Percentiles rank a stretch among this genome's conserved stretches.
These are phyloP conservation scores for Nemania bipapillata DNA, from an alignment of 2,329 filamentous ascomycete species.

Conservation along the genomic window DNA sequence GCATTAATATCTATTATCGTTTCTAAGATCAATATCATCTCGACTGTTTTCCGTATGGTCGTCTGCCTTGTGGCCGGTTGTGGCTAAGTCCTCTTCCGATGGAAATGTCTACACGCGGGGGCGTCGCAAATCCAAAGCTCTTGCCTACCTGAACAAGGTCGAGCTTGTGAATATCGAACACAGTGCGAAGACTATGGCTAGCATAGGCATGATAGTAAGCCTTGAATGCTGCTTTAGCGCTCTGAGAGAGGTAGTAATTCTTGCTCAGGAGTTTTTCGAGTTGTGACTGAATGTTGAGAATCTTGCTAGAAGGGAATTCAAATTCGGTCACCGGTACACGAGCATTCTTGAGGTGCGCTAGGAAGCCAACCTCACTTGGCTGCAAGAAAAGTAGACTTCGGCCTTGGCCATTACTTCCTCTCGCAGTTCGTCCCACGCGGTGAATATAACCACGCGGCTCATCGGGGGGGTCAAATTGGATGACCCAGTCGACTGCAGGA, in stretches of 20 bases:
- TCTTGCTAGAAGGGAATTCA: constrained; percentile 91
- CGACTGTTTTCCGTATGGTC: constrained; percentile 2
- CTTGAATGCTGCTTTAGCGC: constrained; percentile 67
- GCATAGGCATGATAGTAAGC: constrained; percentile 96
- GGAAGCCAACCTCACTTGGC: constrained; percentile 90
- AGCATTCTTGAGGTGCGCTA: constrained; percentile 86
- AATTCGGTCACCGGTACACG: constrained; percentile 95
- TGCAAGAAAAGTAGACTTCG: constrained; percentile 93
- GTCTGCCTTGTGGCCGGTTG: not conserved
- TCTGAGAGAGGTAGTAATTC: constrained; percentile 97
- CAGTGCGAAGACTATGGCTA: constrained; percentile 77
- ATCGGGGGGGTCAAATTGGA: constrained; percentile 5
- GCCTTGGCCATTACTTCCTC: constrained; percentile 84
- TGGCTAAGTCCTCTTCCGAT: constrained; percentile 6
- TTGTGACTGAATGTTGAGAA: constrained; percentile 88
- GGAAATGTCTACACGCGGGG: constrained; percentile 69
- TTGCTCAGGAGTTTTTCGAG: constrained; percentile 92
- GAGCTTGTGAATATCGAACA: constrained; percentile 63
- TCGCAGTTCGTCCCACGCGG: constrained; percentile 91
- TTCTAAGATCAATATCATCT: not conserved
- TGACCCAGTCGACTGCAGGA: constrained; percentile 80
- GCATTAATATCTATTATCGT: not conserved
- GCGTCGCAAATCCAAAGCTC: constrained; percentile 81
- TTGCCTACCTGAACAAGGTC: constrained; percentile 86
- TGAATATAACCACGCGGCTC: constrained; percentile 59